These are phyloP conservation scores for Plantago ovata DNA, from an alignment of 257 asterid species.

Conservation along the genomic window DNA sequence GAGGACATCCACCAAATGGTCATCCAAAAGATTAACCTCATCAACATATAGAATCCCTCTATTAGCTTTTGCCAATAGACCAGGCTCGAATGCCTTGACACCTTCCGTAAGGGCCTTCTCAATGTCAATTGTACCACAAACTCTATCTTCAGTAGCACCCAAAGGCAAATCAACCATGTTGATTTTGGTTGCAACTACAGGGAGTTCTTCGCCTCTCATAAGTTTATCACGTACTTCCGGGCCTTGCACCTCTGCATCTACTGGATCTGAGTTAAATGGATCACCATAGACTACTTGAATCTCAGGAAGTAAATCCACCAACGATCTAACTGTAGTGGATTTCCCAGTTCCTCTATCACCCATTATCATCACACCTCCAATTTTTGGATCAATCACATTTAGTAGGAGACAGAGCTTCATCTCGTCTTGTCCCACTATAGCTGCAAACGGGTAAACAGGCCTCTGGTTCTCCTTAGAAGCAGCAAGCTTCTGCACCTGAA, in stretches of 20 bases:
- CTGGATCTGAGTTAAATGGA: slow-evolving; percentile 92
- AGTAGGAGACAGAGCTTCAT: slow-evolving; percentile 84
- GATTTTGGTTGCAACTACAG: slow-evolving; percentile 52
- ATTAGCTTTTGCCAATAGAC: slow-evolving; percentile 89
- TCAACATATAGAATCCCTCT: slow-evolving; percentile 87
- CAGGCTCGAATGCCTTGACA: slow-evolving; percentile 93
- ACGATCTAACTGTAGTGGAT: slow-evolving; percentile 82
- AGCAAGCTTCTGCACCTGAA: slow-evolving; percentile 50
- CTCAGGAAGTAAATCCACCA: slow-evolving; percentile 84
- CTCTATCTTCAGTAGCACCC: slow-evolving; percentile 94
- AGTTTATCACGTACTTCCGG: slow-evolving; percentile 68
- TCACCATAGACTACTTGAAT: slow-evolving; percentile 76
- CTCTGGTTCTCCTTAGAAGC: slow-evolving; percentile 70
- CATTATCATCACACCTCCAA: slow-evolving; percentile 99
- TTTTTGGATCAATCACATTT: slow-evolving; percentile 91
- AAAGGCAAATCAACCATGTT: slow-evolving; percentile 93
- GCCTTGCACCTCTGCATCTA: slow-evolving; percentile 79
- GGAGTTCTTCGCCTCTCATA: slow-evolving; percentile 46
- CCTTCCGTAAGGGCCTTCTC: slow-evolving; percentile 97
- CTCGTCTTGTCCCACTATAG: slow-evolving; percentile 97
- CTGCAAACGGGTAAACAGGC: slow-evolving; percentile 94
- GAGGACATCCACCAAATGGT: slow-evolving; percentile 85
- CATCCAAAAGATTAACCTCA: slow-evolving; percentile 90
- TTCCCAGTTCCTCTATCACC: slow-evolving; percentile 97
- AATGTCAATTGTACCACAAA: slow-evolving; percentile 89